Percentiles rank a stretch among this genome's conserved stretches.
phyloP scores from a whole-genome alignment of 2,329 filamentous ascomycete genomes.

The Dryadomyces quercivorus region DNA sequence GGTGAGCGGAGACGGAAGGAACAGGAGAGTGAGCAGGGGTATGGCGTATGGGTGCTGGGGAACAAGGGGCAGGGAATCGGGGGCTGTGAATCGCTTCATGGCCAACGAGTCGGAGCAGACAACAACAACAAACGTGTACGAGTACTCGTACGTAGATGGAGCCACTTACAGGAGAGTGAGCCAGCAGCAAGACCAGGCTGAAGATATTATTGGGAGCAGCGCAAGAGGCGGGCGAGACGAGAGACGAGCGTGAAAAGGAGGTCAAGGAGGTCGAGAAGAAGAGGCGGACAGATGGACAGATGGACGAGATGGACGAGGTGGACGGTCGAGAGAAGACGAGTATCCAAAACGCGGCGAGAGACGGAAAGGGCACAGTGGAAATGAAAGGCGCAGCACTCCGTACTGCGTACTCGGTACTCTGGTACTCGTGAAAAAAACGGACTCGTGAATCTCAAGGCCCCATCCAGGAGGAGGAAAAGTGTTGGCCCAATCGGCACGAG shows the following conservation, averaged over 20 bases:
- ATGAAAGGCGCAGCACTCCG: neutral
- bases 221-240: neutral
- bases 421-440: too few relatives aligned
- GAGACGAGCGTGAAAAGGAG: neutral
- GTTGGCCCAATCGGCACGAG: neutral
- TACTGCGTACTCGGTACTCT: neutral
- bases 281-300: neutral
- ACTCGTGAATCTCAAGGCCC: neutral
- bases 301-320: neutral
- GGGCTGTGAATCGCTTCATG: neutral
- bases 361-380: neutral
- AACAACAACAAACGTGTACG: too few relatives aligned
- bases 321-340: too few relatives aligned
- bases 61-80: neutral
- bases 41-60: neutral
- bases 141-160: neutral
- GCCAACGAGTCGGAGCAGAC: too few relatives aligned
- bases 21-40: neutral
- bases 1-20: neutral
- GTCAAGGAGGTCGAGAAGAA: neutral
- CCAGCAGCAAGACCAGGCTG: neutral
- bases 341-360: neutral
- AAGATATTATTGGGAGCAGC: neutral
- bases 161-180: neutral
- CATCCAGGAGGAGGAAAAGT: neutral